Percentiles rank a stretch among this genome's conserved stretches.
phyloP scores from a whole-genome alignment of 345 rosid species.

The Boechera divaricarpa region DNA sequence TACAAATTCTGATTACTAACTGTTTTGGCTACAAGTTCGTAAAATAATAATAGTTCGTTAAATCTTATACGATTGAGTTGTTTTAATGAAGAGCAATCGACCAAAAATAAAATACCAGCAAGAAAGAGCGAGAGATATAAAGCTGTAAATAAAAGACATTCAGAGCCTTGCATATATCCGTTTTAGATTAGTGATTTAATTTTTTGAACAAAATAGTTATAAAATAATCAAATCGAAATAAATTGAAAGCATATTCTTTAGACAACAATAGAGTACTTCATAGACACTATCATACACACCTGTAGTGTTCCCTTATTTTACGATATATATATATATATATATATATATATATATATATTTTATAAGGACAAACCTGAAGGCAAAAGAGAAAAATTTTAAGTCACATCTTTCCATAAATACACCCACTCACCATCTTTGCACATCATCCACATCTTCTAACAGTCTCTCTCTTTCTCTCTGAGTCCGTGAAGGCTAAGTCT shows the following conservation, averaged over 20 bases:
- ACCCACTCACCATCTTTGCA: constrained; percentile 32
- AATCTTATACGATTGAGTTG: too few species aligned
- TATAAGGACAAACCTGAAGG: constrained; percentile 1
- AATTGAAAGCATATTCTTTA: constrained; percentile 13
- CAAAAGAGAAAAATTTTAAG: constrained; percentile 21
- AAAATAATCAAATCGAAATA: background rate
- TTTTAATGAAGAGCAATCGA: too few species aligned
- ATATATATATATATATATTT: too few species aligned
- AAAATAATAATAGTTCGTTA: too few species aligned
- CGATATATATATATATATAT: too few species aligned
- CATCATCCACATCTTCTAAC: constrained; percentile 28
- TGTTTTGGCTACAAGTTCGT: too few species aligned
- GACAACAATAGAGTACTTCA: constrained; percentile 16
- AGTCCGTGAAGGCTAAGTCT: constrained; percentile 5
- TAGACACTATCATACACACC: background rate
- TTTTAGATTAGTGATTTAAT: background rate
- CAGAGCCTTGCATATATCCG: background rate
- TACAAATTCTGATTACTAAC: too few species aligned
- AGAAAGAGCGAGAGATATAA: background rate
- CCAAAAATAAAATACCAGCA: background rate
- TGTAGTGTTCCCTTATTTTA: background rate
- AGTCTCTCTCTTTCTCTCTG: constrained; percentile 13
- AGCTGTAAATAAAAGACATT: background rate
- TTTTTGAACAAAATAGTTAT: background rate
- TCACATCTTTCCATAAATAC: constrained; percentile 38